phyloP scores from a whole-genome alignment of 257 asterid species.

The Scutellaria minor region DNA sequence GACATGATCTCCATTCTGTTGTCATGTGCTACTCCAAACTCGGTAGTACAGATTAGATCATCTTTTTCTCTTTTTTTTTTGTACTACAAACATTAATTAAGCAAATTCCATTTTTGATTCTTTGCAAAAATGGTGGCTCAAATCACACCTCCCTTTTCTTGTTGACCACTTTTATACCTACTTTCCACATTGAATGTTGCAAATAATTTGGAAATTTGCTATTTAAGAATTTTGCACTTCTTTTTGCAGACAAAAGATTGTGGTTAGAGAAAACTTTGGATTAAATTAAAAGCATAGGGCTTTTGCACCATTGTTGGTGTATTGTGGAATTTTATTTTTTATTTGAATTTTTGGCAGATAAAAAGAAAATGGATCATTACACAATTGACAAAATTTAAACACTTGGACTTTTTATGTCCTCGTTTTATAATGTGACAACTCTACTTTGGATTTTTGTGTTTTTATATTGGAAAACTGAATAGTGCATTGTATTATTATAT shows the following conservation, averaged over 20 bases:
- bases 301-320: constrained; percentile 35
- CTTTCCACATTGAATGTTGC: constrained; percentile 13
- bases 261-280: constrained; percentile 19
- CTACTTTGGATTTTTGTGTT: no score
- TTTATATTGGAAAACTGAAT: no score
- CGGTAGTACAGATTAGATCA: constrained; percentile 35
- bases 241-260: constrained; percentile 1
- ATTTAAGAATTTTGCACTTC: background rate
- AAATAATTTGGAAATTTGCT: background rate
- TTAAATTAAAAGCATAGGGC: constrained; percentile 19
- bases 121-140: constrained; percentile 22
- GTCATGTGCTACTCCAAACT: constrained; percentile 20
- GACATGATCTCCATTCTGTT: background rate
- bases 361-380: background rate
- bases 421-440: no score
- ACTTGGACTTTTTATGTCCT: no score
- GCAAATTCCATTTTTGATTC: constrained; percentile 30
- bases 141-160: constrained; percentile 18
- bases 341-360: no score
- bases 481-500: no score
- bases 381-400: background rate
- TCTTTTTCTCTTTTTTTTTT: background rate
- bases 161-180: constrained; percentile 18
- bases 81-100: constrained; percentile 36
- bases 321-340: background rate